Percentiles rank a stretch among this genome's conserved stretches.
phyloP scores from a whole-genome alignment of 2,329 filamentous ascomycete species.

The Ascochyta rabiei region DNA sequence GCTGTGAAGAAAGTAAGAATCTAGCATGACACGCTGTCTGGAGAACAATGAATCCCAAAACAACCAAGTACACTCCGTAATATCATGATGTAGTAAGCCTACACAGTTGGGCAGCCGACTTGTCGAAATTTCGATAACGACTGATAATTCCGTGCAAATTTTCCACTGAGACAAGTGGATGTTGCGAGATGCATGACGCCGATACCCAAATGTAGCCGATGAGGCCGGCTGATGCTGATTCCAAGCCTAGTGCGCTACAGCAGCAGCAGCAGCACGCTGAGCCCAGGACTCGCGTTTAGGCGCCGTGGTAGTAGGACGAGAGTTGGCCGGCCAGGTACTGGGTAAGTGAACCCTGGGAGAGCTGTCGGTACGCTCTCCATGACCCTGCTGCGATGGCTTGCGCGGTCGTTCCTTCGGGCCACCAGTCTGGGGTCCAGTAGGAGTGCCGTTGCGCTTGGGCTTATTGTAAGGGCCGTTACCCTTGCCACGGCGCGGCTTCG shows the following conservation, averaged over 20 bases:
- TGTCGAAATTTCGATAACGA: constrained; percentile 8
- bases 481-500: constrained; percentile 30
- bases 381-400: constrained; percentile 40
- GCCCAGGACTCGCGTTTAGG: constrained; percentile 22
- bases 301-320: constrained; percentile 26
- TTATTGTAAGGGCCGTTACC: constrained; percentile 26
- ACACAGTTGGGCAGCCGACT: constrained; percentile 2
- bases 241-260: constrained; percentile 8
- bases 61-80: constrained; percentile 17
- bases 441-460: constrained; percentile 33
- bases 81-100: constrained; percentile 18
- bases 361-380: constrained; percentile 33
- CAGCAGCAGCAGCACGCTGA: constrained; percentile 14
- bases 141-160: constrained; percentile 1
- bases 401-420: constrained; percentile 35
- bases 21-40: constrained; percentile 15
- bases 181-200: not conserved
- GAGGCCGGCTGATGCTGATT: not conserved
- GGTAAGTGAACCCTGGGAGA: constrained; percentile 32
- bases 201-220: not conserved
- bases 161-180: constrained; percentile 1
- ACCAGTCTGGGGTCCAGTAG: constrained; percentile 24
- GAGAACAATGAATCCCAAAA: constrained; percentile 14
- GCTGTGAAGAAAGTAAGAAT: constrained; percentile 21
- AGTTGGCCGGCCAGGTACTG: constrained; percentile 35